A percentile compares a stretch with the other conserved stretches of the same genome.
These are phyloP conservation scores for Fomitopsis schrenkii DNA, from an alignment of 1,284 basidiomycete species.

Conservation along the genomic window DNA sequence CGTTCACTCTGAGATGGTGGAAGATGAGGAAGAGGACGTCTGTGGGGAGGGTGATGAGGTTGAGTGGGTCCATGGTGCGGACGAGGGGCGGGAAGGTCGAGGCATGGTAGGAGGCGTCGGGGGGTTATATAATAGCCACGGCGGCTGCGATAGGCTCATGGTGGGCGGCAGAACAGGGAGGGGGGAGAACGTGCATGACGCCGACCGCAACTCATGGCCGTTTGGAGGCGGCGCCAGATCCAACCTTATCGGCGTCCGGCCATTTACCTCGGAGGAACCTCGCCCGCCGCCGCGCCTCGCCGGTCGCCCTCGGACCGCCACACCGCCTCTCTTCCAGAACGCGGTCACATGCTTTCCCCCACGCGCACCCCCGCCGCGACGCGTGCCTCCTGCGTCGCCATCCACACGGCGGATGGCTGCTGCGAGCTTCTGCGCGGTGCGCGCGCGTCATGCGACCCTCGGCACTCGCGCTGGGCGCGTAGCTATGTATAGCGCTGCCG, in stretches of 20 bases:
- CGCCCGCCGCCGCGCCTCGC: not conserved
- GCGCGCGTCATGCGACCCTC: too few relatives aligned
- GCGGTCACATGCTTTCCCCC: not conserved
- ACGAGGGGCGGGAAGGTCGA: too few relatives aligned
- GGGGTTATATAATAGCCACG: not conserved
- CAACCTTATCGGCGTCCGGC: not conserved
- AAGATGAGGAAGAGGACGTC: slow-evolving; percentile 17
- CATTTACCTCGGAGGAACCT: not conserved
- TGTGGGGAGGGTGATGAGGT: slow-evolving; percentile 8
- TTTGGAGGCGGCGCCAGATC: too few relatives aligned
- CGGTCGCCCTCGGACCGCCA: not conserved
- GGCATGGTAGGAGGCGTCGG: not conserved
- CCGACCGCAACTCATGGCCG: too few relatives aligned
- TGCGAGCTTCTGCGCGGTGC: too few relatives aligned
- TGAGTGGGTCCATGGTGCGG: not conserved
- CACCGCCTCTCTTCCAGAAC: not conserved
- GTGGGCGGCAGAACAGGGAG: too few relatives aligned
- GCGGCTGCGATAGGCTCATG: not conserved
- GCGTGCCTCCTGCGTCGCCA: not conserved
- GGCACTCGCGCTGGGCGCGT: not conserved
- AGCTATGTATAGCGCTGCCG: not conserved
- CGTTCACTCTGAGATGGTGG: slow-evolving; percentile 6
- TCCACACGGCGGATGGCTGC: too few relatives aligned
- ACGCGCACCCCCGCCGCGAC: not conserved
- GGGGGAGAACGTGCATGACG: too few relatives aligned